phyloP scores from a whole-genome alignment of 2,329 filamentous ascomycete species.

The Pseudomassariella vexata region DNA sequence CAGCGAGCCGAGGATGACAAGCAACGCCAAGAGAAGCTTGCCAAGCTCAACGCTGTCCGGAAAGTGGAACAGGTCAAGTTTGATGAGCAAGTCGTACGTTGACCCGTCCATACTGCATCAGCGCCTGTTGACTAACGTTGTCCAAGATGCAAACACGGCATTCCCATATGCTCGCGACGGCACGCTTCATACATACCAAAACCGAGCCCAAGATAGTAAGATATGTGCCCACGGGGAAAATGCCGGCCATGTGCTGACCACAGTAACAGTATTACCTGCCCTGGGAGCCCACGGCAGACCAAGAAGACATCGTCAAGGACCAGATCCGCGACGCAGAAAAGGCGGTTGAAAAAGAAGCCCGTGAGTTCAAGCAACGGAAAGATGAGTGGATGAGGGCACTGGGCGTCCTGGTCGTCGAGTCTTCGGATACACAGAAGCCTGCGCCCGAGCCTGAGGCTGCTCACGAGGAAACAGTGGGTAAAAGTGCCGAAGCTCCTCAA shows the following conservation, averaged over 20 bases:
- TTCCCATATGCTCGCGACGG: conserved; percentile 62
- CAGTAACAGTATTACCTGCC: conserved; percentile 71
- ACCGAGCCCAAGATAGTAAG: conserved; percentile 69
- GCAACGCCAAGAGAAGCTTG: conserved; percentile 58
- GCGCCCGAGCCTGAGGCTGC: conserved; percentile 21
- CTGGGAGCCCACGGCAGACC: conserved; percentile 64
- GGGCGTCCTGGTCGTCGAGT: too few relatives aligned
- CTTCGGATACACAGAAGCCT: conserved; percentile 16
- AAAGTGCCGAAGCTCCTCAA: conserved; percentile 33
- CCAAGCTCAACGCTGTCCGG: conserved; percentile 55
- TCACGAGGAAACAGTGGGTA: conserved; percentile 34
- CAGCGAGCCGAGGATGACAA: conserved; percentile 68
- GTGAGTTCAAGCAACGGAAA: conserved; percentile 52
- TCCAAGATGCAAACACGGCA: conserved; percentile 72
- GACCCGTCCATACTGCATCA: neutral
- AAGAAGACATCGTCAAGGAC: conserved; percentile 64
- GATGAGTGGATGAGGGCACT: conserved; percentile 33
- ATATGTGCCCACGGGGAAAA: neutral
- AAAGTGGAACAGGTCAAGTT: conserved; percentile 67
- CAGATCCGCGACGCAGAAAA: conserved; percentile 64
- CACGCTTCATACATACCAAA: conserved; percentile 68
- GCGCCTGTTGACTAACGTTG: conserved; percentile 16
- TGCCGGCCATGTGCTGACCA: conserved; percentile 6
- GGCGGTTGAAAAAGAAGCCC: conserved; percentile 57
- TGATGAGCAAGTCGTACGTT: conserved; percentile 69